phyloP scores from a whole-genome alignment of 2,329 filamentous ascomycete species.

The Talaromyces funiculosus region DNA sequence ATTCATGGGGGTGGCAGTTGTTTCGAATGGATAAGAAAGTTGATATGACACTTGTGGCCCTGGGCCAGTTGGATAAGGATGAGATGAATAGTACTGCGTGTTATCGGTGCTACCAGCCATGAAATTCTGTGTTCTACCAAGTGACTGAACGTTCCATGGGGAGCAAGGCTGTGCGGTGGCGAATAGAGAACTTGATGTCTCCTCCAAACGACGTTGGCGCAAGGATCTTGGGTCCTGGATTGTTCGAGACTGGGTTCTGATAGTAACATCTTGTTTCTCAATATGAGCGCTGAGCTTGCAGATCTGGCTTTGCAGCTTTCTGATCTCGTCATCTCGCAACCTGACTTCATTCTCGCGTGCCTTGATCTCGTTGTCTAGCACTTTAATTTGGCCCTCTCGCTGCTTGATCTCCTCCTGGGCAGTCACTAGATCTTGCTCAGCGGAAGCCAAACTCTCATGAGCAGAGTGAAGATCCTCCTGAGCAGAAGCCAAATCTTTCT shows the following conservation, averaged over 20 bases:
- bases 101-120: neutral
- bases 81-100: neutral
- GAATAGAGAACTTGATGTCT: constrained; percentile 6
- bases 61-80: neutral
- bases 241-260: constrained; percentile 24
- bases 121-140: neutral
- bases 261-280: constrained; percentile 20
- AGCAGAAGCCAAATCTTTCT: constrained; percentile 7
- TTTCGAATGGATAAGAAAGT: neutral
- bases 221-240: constrained; percentile 22
- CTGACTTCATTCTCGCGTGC: neutral
- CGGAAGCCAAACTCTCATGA: neutral
- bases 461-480: constrained; percentile 4
- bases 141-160: neutral
- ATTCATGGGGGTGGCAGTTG: neutral
- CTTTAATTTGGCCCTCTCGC: neutral
- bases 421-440: neutral
- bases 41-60: neutral
- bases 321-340: neutral
- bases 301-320: constrained; percentile 11
- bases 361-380: neutral
- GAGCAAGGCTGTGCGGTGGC: constrained; percentile 2
- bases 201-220: constrained; percentile 5
- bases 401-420: neutral
- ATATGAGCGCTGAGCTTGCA: constrained; percentile 19